Evolutionary conservation across 139 green algal species (phyloP), one percentile per base, ranked within the genome.

Genomic region (Asterochloris erici): DNA sequence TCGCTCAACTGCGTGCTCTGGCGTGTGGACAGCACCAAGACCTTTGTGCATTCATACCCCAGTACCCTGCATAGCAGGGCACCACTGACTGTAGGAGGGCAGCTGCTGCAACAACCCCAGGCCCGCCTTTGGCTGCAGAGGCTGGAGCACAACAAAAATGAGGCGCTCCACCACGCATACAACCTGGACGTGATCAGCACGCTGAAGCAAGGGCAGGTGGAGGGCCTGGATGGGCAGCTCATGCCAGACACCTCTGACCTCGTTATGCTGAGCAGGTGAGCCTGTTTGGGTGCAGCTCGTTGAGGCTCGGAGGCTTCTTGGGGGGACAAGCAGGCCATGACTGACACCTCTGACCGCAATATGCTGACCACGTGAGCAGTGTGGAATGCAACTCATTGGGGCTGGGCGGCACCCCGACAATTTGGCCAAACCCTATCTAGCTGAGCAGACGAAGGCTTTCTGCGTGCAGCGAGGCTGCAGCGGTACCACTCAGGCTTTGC

Each of bases 131-230:
- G 14, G 60, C 12, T 70, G 76, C 76, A 80, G 76, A 62, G 24
- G 21, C 14, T 70, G 9, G 60, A 9, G 2, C 14, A 70, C 24
- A 70, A n/a, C n/a, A 68, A n/a, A 0, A 54, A 11, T 29, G 76
- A 80, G 23, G 0, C 68, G 21, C 24, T 13, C 24, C 76, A 70
- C 12, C 47, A 80, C 76, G 60, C 68, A 62, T 54, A n/a, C 17
- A 62, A 80, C 60, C 60, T 80, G 76, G 60, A 80, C 60, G 60
- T 80, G 60, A 61, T 61, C 23, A 14, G 68, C 11, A 28, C 0
- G 12, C 21, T 80, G 60, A 61, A 80, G 12, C 29, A 69, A 15
- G 76, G 76, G 76, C 76, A 80, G 76, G 76, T 80, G 19, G 76
- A 80, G 24, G 60, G 26, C 16, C 12, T 62, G 23, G 76, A 80